Base-by-base conservation (phyloP, 768 basidiomycete genomes). In the Mycena filopes region DNA sequence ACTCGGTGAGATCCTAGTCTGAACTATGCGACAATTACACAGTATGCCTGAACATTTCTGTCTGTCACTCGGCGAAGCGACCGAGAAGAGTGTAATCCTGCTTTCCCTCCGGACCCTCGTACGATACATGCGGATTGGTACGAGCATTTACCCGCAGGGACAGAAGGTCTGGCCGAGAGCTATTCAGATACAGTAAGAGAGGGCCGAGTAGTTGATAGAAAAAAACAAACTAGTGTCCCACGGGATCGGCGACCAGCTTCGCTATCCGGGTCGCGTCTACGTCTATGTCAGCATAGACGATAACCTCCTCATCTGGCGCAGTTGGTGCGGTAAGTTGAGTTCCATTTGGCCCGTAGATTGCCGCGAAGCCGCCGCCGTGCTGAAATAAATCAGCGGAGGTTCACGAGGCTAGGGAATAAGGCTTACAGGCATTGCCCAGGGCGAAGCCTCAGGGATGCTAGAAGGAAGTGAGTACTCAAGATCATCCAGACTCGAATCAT, bases 331-430 rank as follows among this genome's bases (percentile, higher is more conserved):
- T 69, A 15, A 71, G 46, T 18, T 59, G 63, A 2, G 36, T 56
- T 23, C 70, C 68, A 28, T 66, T 57, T 9, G 68, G 70, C n/a
- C 51, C 65, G 45, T 69, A 71, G 10, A 71, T 69, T 20, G 70
- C 70, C 23, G 70, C 64, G 56, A 66, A 69, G 25, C 70, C 68
- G 20, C 70, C 70, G 10, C 70, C 70, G 28, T 29, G 43, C 70
- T 69, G 28, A 13, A 2, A 10, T 13, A 28, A 9, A 25, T 49
- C 46, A 36, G 9, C 5, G 47, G 10, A 28, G 15, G 21, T 11
- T 3, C 8, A 10, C 7, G 9, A n/a, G 36, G n/a, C 36, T 29
- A 51, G 16, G 18, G 13, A 33, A 21, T 20, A 8, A 26, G 13
- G 53, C 51, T 29, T 57, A 70, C 69, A 26, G 36, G 31, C 51